Conservation (phyloP, 2,329 filamentous ascomycete species). For the Aspergillus floridensis region DNA sequence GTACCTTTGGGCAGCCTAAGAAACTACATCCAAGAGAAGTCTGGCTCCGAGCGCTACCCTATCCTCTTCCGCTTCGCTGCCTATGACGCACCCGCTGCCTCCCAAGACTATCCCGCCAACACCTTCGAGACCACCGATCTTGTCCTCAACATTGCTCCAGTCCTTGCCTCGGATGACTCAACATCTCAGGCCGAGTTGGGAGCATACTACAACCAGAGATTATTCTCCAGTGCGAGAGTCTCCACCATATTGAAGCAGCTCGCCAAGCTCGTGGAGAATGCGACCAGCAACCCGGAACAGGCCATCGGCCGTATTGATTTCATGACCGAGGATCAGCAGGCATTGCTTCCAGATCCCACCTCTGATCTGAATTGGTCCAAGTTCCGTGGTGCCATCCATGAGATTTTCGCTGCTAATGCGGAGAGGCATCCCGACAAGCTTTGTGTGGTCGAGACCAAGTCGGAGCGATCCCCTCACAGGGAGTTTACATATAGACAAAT, state of each 20-base stretch:
- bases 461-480: conserved; percentile 54
- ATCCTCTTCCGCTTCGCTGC: conserved; percentile 49
- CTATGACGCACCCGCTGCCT: conserved; percentile 45
- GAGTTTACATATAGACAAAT: conserved; percentile 83
- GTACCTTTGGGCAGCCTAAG: conserved; percentile 43
- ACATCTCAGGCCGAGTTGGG: conserved; percentile 32
- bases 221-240: conserved; percentile 48
- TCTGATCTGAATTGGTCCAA: conserved; percentile 32
- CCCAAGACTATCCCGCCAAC: conserved; percentile 42
- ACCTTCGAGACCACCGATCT: conserved; percentile 46
- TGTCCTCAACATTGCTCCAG: conserved; percentile 39
- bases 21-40: conserved; percentile 41
- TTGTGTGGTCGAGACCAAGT: conserved; percentile 66
- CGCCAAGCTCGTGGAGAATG: conserved; percentile 40
- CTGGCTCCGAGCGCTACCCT: conserved; percentile 39
- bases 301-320: conserved; percentile 46
- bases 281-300: conserved; percentile 39
- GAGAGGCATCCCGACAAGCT: conserved; percentile 64
- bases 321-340: conserved; percentile 35
- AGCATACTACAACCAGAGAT: conserved; percentile 45
- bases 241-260: conserved; percentile 45
- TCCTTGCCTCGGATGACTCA: conserved; percentile 21
- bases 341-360: conserved; percentile 43
- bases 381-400: conserved; percentile 45
- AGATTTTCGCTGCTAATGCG: conserved; percentile 52